These are phyloP conservation scores for Marasmius tenuissimus DNA, from an alignment of 1,284 basidiomycete species.

Conservation along the genomic window DNA sequence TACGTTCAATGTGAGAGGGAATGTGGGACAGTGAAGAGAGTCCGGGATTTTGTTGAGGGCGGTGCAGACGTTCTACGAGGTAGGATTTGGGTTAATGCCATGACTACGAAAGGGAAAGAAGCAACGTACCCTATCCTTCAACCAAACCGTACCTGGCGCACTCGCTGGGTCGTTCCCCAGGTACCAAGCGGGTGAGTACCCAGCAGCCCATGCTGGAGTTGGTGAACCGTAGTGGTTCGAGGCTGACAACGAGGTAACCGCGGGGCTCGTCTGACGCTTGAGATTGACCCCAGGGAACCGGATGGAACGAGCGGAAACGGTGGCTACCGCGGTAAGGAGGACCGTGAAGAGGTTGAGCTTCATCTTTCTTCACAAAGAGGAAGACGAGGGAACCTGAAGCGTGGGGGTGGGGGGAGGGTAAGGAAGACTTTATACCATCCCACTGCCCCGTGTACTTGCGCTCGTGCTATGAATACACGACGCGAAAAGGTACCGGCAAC, in stretches of 20 bases:
- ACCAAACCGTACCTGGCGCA: neutral
- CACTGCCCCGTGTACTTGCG: too few species aligned
- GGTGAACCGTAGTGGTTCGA: neutral
- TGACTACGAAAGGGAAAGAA: neutral
- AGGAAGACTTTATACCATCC: too few species aligned
- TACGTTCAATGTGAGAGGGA: neutral
- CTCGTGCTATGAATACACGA: too few species aligned
- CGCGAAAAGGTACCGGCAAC: too few species aligned
- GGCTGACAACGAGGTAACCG: neutral
- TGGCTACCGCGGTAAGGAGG: neutral
- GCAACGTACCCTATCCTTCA: neutral
- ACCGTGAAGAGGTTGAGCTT: neutral
- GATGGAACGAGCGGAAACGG: neutral
- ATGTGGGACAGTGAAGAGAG: neutral
- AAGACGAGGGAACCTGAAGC: neutral
- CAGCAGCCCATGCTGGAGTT: neutral
- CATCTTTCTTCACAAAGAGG: neutral
- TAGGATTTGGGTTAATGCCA: neutral
- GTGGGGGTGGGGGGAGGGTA: too few species aligned
- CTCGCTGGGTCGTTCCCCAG: neutral
- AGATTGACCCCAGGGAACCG: constrained; percentile 1
- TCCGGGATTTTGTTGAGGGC: neutral
- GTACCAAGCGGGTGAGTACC: neutral
- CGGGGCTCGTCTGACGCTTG: neutral
- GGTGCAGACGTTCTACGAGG: neutral